A percentile compares a stretch with the other conserved stretches of the same genome.
These are phyloP conservation scores for Nannochloropsis gaditana DNA, from an alignment of 108 stramenopile species.

Conservation along the genomic window DNA sequence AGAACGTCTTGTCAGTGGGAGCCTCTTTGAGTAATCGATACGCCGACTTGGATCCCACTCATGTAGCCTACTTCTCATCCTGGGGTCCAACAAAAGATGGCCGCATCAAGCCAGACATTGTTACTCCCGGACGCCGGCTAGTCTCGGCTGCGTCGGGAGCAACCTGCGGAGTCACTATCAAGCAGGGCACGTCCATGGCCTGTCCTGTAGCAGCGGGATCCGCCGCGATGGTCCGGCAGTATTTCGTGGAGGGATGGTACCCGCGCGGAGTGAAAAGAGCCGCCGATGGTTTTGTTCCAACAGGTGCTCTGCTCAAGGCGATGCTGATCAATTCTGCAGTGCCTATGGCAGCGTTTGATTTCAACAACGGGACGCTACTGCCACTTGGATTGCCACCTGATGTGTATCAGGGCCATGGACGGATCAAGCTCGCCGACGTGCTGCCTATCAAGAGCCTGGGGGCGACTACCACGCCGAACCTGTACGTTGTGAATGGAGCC, in stretches of 20 bases:
- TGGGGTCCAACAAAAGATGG: constrained; percentile 50
- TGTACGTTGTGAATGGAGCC: constrained; percentile 42
- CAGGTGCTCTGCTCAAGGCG: constrained; percentile 50
- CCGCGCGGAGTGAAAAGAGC: constrained; percentile 28
- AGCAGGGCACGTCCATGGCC: constrained; percentile 55
- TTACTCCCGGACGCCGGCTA: constrained; percentile 45
- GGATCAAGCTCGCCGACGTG: constrained; percentile 35
- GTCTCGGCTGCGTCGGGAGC: constrained; percentile 41
- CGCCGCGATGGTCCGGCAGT: constrained; percentile 52
- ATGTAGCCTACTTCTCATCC: constrained; percentile 48
- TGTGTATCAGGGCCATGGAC: constrained; percentile 48
- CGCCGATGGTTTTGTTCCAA: constrained; percentile 28
- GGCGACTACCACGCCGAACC: constrained; percentile 26
- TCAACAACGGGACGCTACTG: constrained; percentile 20
- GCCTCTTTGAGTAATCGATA: constrained; percentile 31
- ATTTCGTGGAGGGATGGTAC: constrained; percentile 48
- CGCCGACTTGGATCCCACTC: constrained; percentile 30
- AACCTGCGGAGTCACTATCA: not conserved
- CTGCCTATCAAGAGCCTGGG: constrained; percentile 33
- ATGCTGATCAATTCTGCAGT: constrained; percentile 48
- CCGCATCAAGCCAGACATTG: constrained; percentile 53
- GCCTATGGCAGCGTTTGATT: constrained; percentile 21
- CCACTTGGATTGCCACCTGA: constrained; percentile 45
- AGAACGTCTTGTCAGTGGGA: constrained; percentile 52
- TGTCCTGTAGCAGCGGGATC: constrained; percentile 51